Percentiles rank a stretch among this genome's conserved stretches.
Conservation (phyloP, 2,329 filamentous ascomycete species). For the Alternaria triticimaculans region DNA sequence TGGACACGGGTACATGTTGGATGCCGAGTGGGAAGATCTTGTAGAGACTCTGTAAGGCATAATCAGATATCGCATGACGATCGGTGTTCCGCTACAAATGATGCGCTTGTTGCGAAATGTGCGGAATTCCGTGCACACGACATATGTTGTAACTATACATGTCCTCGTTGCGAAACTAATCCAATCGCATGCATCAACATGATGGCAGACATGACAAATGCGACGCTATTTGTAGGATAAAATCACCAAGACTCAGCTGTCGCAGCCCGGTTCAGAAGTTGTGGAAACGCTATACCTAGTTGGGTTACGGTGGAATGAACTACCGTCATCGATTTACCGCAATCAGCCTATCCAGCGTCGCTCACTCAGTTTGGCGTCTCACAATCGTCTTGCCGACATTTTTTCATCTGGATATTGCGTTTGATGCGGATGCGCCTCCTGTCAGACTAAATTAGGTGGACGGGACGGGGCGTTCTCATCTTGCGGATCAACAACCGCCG, state of each 20-base stretch:
- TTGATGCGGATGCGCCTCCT: background rate
- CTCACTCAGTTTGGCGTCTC: background rate
- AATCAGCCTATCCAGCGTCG: slow-evolving; percentile 1
- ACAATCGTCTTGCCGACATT: background rate
- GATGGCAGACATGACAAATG: background rate
- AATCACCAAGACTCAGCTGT: background rate
- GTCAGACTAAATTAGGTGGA: background rate
- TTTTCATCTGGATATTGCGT: background rate
- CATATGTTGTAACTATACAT: background rate
- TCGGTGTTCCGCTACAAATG: background rate
- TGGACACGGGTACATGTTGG: background rate
- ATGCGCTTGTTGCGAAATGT: background rate
- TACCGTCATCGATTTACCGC: slow-evolving; percentile 14
- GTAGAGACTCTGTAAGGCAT: background rate
- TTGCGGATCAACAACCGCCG: background rate
- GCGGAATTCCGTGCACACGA: background rate
- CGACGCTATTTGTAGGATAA: background rate
- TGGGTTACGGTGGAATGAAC: background rate
- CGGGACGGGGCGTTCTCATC: background rate
- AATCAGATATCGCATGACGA: background rate
- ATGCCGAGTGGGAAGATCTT: background rate
- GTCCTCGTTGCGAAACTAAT: background rate
- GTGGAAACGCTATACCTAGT: slow-evolving; percentile 4
- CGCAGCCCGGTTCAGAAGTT: background rate
- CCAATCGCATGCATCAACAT: background rate